A percentile compares a stretch with the other conserved stretches of the same genome.
phyloP scores from a whole-genome alignment of 2,329 filamentous ascomycete genomes.

The Fusarium sp. region DNA sequence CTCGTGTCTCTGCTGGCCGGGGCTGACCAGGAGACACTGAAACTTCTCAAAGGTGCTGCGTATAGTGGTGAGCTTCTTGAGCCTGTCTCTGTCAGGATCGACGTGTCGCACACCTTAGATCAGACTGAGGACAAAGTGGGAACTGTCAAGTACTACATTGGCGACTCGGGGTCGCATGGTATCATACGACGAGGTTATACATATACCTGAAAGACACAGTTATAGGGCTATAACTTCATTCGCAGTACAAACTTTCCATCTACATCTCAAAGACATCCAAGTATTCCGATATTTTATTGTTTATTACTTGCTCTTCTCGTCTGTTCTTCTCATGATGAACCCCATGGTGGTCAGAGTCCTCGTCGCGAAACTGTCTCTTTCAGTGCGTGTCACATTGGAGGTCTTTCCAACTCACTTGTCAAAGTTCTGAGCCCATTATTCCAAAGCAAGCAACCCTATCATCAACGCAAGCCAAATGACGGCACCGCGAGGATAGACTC shows the following conservation, averaged over 20 bases:
- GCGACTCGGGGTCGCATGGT: background rate
- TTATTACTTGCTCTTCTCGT: background rate
- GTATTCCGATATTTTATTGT: too few relatives aligned
- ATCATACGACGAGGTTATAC: background rate
- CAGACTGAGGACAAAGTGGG: background rate
- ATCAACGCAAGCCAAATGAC: too few relatives aligned
- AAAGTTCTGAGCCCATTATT: conserved; percentile 1
- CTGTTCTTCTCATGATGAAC: background rate
- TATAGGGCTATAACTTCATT: too few relatives aligned
- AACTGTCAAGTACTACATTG: background rate
- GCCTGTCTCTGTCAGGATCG: background rate
- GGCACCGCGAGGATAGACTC: too few relatives aligned
- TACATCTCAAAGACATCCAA: too few relatives aligned
- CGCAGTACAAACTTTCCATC: too few relatives aligned
- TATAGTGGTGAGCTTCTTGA: background rate
- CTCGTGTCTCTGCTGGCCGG: background rate
- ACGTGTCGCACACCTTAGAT: background rate
- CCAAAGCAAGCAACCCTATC: background rate
- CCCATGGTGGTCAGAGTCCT: background rate
- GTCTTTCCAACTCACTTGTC: background rate
- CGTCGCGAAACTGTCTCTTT: background rate
- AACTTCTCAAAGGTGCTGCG: background rate
- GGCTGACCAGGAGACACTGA: background rate
- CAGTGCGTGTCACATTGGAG: background rate
- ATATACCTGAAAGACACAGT: background rate